A percentile compares a stretch with the other conserved stretches of the same genome.
Evolutionary conservation across 2,329 filamentous ascomycete species (phyloP).

Genomic region (Ophiostoma novo-ulmi): DNA sequence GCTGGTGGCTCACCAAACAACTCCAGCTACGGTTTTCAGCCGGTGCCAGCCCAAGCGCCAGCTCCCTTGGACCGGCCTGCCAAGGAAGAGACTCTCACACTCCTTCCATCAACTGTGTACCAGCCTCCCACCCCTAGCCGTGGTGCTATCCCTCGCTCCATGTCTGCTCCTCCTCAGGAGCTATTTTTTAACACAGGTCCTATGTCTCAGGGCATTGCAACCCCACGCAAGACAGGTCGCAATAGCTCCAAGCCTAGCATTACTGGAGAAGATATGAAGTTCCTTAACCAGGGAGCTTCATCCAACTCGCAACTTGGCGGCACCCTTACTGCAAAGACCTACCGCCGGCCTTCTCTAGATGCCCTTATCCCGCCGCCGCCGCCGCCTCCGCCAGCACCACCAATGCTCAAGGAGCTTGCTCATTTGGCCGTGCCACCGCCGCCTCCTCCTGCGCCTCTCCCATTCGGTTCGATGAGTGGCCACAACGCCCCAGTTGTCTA

Average conservation of each 20-base stretch:
- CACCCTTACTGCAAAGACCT: slow-evolving; percentile 21
- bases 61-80: slow-evolving; percentile 23
- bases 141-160: slow-evolving; percentile 50
- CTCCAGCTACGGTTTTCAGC: slow-evolving; percentile 27
- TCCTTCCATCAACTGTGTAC: slow-evolving; percentile 57
- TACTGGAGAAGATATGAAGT: neutral
- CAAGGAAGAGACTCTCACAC: slow-evolving; percentile 35
- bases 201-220: slow-evolving; percentile 10
- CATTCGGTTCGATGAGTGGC: slow-evolving; percentile 35
- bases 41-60: slow-evolving; percentile 25
- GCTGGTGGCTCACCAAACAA: slow-evolving; percentile 27
- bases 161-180: slow-evolving; percentile 56
- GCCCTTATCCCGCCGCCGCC: slow-evolving; percentile 47
- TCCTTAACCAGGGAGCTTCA: slow-evolving; percentile 34
- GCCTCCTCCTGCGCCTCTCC: slow-evolving; percentile 56
- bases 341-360: slow-evolving; percentile 47
- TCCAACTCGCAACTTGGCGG: slow-evolving; percentile 28
- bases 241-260: slow-evolving; percentile 21
- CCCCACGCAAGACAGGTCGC: slow-evolving; percentile 14
- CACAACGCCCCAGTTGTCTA: slow-evolving; percentile 38
- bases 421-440: slow-evolving; percentile 58
- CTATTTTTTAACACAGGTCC: slow-evolving; percentile 30
- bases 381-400: slow-evolving; percentile 52
- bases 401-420: slow-evolving; percentile 57
- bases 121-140: slow-evolving; percentile 46